Percentiles rank a stretch among this genome's conserved stretches.
Evolutionary conservation across 2,329 filamentous ascomycete genomes (phyloP).

Genomic region (Phoma sp.): DNA sequence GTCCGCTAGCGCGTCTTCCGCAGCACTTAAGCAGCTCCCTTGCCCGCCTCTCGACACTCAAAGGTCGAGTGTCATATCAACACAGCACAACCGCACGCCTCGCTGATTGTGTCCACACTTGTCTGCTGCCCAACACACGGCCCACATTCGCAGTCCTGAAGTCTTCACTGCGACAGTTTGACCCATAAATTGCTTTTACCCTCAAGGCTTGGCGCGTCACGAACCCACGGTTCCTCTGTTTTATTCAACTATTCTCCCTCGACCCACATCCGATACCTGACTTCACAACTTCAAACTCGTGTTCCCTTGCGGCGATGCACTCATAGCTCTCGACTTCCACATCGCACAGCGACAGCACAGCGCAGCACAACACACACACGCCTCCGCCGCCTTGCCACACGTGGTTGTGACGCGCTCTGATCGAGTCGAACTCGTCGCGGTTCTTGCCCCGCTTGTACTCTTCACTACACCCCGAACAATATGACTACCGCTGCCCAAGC

Average conservation of each 20-base stretch:
- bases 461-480: background rate
- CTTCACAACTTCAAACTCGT: background rate
- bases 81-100: background rate
- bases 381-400: background rate
- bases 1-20: slow-evolving; percentile 19
- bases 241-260: background rate
- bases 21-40: slow-evolving; percentile 23
- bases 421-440: background rate
- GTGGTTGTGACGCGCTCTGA: slow-evolving; percentile 26
- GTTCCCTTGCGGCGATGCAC: slow-evolving; percentile 3
- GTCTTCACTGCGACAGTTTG: background rate
- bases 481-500: slow-evolving; percentile 36
- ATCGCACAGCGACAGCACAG: slow-evolving; percentile 1
- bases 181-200: background rate
- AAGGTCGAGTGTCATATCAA: background rate
- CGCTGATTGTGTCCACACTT: background rate
- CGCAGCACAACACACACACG: background rate
- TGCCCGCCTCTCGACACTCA: slow-evolving; percentile 8
- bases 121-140: background rate
- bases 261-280: background rate
- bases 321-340: background rate
- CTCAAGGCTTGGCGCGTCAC: slow-evolving; percentile 7
- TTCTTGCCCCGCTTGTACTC: background rate
- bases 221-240: slow-evolving; percentile 3
- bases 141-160: background rate